Conservation (phyloP, 805 yeast species). For the Yarrowia hollandica region DNA sequence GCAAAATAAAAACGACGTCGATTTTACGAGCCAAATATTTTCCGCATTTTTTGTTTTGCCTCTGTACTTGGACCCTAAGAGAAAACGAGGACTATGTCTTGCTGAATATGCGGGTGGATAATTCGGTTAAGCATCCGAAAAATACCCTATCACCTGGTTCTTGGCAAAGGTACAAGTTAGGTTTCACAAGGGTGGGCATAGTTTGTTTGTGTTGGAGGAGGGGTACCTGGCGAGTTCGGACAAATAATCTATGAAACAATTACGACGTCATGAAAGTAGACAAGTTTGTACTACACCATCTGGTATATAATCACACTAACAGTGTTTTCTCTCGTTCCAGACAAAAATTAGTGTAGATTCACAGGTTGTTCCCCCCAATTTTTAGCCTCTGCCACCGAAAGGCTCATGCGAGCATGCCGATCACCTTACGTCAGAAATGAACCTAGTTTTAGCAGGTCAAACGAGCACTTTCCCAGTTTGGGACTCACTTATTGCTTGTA, state of each 20-base stretch:
- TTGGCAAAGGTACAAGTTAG: not conserved
- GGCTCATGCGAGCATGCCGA: constrained; percentile 11
- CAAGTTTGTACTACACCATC: no score
- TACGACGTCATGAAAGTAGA: not conserved
- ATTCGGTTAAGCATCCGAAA: constrained; percentile 9
- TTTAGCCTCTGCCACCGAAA: not conserved
- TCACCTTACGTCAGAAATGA: not conserved
- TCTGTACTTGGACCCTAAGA: not conserved
- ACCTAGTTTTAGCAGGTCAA: not conserved
- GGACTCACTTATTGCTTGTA: not conserved
- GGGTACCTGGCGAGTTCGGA: not conserved
- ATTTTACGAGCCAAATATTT: not conserved
- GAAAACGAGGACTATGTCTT: not conserved
- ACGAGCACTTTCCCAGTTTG: constrained; percentile 18
- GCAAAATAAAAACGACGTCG: no score
- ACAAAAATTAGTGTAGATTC: not conserved
- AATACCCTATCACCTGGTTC: not conserved
- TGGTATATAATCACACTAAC: no score
- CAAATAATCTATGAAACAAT: not conserved
- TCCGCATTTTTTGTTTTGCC: not conserved
- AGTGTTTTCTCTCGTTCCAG: no score
- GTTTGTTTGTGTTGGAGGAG: not conserved
- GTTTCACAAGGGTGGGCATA: not conserved
- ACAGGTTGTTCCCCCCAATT: not conserved
- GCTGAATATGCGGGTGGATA: not conserved